These are phyloP conservation scores for Solanum chacoense DNA, from an alignment of 305 asterid genomes.

Conservation along the genomic window DNA sequence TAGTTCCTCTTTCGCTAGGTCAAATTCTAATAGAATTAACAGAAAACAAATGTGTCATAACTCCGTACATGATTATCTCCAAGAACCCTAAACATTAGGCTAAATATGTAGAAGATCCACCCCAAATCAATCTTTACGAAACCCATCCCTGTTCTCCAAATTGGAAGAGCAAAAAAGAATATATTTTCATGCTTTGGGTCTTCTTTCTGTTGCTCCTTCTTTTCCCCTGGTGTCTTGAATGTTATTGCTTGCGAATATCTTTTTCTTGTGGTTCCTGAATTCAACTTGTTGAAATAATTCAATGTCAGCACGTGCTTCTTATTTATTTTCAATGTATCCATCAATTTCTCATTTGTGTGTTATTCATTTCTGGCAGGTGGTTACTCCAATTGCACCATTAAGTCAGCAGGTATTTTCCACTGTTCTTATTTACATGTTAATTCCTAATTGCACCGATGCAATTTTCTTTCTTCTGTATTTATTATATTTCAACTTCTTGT, in stretches of 20 bases:
- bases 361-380: conserved; percentile 53
- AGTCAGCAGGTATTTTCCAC: conserved; percentile 82
- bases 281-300: not conserved
- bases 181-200: not conserved
- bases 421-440: not conserved
- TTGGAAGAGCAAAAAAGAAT: not conserved
- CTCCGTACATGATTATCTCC: not conserved
- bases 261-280: conserved; percentile 6
- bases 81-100: not conserved
- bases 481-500: not conserved
- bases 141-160: not conserved
- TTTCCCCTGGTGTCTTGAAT: not conserved
- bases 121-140: not conserved
- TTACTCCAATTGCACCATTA: conserved; percentile 95
- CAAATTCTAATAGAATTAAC: not conserved
- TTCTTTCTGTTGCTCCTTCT: not conserved
- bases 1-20: not conserved
- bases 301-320: not conserved
- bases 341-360: not conserved
- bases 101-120: not conserved
- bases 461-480: not conserved
- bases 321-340: not conserved
- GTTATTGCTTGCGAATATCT: not conserved
- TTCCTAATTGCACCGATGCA: not conserved
- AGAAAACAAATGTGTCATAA: not conserved